Conservation (phyloP, 2,329 filamentous ascomycete species). For the Aureobasidium subglaciale region DNA sequence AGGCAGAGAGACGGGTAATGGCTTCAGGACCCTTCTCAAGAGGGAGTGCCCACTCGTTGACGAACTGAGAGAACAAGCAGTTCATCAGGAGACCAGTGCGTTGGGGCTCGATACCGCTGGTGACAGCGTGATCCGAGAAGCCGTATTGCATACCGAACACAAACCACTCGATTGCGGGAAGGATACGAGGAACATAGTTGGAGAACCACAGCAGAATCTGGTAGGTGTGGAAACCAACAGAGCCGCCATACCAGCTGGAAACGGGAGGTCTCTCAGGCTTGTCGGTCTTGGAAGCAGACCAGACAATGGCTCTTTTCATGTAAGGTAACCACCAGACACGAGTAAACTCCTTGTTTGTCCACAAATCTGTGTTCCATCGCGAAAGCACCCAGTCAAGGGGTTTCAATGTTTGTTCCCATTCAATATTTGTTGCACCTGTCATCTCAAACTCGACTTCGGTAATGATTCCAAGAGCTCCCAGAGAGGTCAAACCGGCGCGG, state of each 20-base stretch:
- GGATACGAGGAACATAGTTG: slow-evolving; percentile 67
- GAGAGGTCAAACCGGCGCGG: slow-evolving; percentile 75
- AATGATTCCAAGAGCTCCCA: slow-evolving; percentile 86
- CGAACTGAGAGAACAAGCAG: slow-evolving; percentile 95
- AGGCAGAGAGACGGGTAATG: slow-evolving; percentile 71
- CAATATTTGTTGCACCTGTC: slow-evolving; percentile 72
- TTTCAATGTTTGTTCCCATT: slow-evolving; percentile 76
- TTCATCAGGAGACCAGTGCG: slow-evolving; percentile 85
- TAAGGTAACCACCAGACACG: slow-evolving; percentile 98
- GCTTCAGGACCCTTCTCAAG: slow-evolving; percentile 81
- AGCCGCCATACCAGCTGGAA: slow-evolving; percentile 71
- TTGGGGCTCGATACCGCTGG: slow-evolving; percentile 71
- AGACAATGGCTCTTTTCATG: slow-evolving; percentile 77
- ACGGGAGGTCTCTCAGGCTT: slow-evolving; percentile 54
- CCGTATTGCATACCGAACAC: slow-evolving; percentile 98
- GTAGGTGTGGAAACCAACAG: slow-evolving; percentile 80
- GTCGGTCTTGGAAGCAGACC: slow-evolving; percentile 75
- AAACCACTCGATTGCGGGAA: slow-evolving; percentile 91
- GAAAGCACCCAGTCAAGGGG: slow-evolving; percentile 61
- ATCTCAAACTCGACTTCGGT: slow-evolving; percentile 81
- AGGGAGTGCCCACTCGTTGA: slow-evolving; percentile 96
- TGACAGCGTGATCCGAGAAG: slow-evolving; percentile 63
- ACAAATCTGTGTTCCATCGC: slow-evolving; percentile 66
- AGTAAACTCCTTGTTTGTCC: slow-evolving; percentile 81
- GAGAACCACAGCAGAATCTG: slow-evolving; percentile 80